Percentiles rank a stretch among this genome's conserved stretches.
phyloP scores from a whole-genome alignment of 805 yeast species.

The Saturnispora gosingensis region DNA sequence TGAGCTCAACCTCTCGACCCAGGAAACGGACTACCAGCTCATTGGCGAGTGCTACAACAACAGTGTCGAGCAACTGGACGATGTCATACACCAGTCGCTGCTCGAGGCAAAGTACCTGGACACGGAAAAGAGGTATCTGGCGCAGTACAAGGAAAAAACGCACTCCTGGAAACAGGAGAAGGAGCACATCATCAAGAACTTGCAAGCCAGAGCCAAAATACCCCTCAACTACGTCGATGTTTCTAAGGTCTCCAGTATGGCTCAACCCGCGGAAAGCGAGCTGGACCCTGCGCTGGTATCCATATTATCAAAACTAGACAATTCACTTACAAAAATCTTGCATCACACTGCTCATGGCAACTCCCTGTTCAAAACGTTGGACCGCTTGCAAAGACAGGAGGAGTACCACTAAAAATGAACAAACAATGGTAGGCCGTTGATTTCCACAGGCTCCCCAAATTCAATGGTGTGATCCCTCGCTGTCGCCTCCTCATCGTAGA shows the following conservation, averaged over 20 bases:
- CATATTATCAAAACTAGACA: neutral
- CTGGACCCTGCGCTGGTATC: slow-evolving; percentile 4
- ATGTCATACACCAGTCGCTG: slow-evolving; percentile 16
- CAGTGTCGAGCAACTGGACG: slow-evolving; percentile 22
- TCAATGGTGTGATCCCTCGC: slow-evolving; percentile 10
- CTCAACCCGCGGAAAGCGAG: neutral
- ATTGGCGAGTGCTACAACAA: slow-evolving; percentile 21
- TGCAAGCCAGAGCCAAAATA: slow-evolving; percentile 1
- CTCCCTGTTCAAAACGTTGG: neutral
- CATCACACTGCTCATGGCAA: slow-evolving; percentile 2
- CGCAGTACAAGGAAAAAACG: slow-evolving; percentile 14
- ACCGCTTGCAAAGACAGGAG: neutral
- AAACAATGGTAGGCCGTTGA: slow-evolving; percentile 16
- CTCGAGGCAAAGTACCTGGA: slow-evolving; percentile 16
- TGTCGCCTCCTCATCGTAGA: slow-evolving; percentile 7
- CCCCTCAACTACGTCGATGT: neutral
- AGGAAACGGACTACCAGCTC: slow-evolving; percentile 17
- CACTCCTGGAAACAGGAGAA: slow-evolving; percentile 12
- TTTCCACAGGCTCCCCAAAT: slow-evolving; percentile 7
- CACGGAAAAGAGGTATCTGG: slow-evolving; percentile 16
- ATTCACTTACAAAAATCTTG: neutral
- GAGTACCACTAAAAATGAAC: slow-evolving; percentile 9
- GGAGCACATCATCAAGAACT: slow-evolving; percentile 11
- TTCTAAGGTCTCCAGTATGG: neutral
- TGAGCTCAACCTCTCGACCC: slow-evolving; percentile 21